These are phyloP conservation scores for Hyparrhenia diplandra DNA, from an alignment of 176 grass and related monocot genomes.

Conservation along the genomic window DNA sequence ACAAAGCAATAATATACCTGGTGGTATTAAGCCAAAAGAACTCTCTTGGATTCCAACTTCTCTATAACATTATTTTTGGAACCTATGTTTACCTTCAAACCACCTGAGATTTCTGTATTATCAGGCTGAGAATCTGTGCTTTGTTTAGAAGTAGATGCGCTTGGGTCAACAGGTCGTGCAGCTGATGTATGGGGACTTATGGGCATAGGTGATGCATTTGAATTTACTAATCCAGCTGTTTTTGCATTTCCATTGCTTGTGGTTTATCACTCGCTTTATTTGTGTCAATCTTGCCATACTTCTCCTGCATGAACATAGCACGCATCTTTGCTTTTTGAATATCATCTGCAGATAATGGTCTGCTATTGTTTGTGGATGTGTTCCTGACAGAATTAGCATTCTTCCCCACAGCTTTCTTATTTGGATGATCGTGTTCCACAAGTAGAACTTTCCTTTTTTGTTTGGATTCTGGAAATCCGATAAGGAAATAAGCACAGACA, in stretches of 20 bases:
- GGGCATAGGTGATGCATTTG: slow-evolving; percentile 5
- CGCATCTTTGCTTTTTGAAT: slow-evolving; percentile 98
- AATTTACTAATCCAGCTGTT: slow-evolving; percentile 25
- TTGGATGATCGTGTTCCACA: slow-evolving; percentile 55
- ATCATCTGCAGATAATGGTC: slow-evolving; percentile 93
- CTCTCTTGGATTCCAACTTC: slow-evolving; percentile 62
- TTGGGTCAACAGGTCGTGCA: slow-evolving; percentile 23
- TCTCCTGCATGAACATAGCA: slow-evolving; percentile 93
- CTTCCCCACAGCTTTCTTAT: slow-evolving; percentile 59
- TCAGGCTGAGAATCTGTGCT: slow-evolving; percentile 19
- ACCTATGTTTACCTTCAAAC: slow-evolving; percentile 34
- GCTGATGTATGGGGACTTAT: slow-evolving; percentile 12
- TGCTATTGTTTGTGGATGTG: slow-evolving; percentile 51
- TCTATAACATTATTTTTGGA: slow-evolving; percentile 39
- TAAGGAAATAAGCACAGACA: slow-evolving; percentile 55
- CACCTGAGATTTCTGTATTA: slow-evolving; percentile 27
- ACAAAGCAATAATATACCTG: slow-evolving; percentile 73
- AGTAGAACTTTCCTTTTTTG: slow-evolving; percentile 79
- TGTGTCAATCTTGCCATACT: slow-evolving; percentile 72
- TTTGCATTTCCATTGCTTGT: slow-evolving; percentile 28
- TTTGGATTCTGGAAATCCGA: slow-evolving; percentile 71
- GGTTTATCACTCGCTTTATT: slow-evolving; percentile 42
- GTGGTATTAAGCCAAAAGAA: slow-evolving; percentile 75
- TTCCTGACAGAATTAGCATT: slow-evolving; percentile 54
- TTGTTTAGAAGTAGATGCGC: slow-evolving; percentile 19